Evolutionary conservation across 108 stramenopile genomes (phyloP).

Genomic region (Pseudonitzschia pungens): DNA sequence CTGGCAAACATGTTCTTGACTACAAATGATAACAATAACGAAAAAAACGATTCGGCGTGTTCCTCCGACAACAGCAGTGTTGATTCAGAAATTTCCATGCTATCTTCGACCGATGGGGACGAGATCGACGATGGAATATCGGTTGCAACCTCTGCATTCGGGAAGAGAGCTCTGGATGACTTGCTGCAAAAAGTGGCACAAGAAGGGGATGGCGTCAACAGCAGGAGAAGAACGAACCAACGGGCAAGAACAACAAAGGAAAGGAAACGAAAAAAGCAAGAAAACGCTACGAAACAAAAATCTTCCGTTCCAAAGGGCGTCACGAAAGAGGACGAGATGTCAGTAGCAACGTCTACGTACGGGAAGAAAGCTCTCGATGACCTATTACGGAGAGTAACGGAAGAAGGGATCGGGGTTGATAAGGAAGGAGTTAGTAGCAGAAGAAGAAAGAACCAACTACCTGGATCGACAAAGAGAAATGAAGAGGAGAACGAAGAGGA

Average conservation of each 20-base stretch:
- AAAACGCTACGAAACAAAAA: not conserved
- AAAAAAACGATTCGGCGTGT: not conserved
- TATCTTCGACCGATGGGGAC: not conserved
- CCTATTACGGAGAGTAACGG: not conserved
- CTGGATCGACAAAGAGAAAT: not conserved
- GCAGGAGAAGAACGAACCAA: not conserved
- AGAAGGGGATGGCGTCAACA: constrained; percentile 4
- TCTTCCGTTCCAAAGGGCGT: constrained; percentile 1
- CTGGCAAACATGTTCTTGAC: constrained; percentile 15
- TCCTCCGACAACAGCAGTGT: not conserved
- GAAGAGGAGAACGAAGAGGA: not conserved
- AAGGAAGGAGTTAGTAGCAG: not conserved
- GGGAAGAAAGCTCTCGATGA: constrained; percentile 3
- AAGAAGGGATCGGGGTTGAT: not conserved
- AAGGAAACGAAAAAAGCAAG: not conserved
- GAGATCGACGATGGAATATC: constrained; percentile 13
- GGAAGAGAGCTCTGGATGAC: constrained; percentile 23
- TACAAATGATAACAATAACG: constrained; percentile 4
- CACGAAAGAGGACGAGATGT: not conserved
- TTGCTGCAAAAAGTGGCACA: constrained; percentile 23
- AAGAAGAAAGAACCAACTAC: not conserved
- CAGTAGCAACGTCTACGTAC: not conserved
- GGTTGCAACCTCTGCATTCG: constrained; percentile 31
- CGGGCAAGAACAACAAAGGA: not conserved
- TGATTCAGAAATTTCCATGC: constrained; percentile 1